Evolutionary conservation across 2,329 filamentous ascomycete genomes (phyloP).

Genomic region (Colletotrichum plurivorum): DNA sequence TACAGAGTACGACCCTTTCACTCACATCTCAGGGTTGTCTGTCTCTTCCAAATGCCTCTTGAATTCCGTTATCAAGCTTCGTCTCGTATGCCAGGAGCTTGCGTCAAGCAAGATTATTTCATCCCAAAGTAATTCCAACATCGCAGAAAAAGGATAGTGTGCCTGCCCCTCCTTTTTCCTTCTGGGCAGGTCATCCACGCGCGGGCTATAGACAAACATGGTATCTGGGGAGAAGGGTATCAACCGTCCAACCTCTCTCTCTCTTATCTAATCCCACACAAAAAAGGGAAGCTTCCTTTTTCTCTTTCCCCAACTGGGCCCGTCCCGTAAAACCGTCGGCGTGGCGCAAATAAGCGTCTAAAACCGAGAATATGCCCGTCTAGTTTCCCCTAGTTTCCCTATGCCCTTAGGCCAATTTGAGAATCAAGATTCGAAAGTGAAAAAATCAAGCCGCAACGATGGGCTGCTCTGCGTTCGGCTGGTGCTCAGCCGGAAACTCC

Average conservation of each 20-base stretch:
- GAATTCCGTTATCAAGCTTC: slow-evolving; percentile 20
- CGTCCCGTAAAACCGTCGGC: background rate
- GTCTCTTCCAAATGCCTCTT: background rate
- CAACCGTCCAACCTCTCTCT: slow-evolving; percentile 34
- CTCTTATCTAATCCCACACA: slow-evolving; percentile 26
- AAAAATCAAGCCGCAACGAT: slow-evolving; percentile 1
- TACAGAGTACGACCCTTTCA: background rate
- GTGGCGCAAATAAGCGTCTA: background rate
- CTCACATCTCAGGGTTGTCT: no score
- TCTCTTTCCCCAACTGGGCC: background rate
- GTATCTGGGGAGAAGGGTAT: slow-evolving; percentile 31
- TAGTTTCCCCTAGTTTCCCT: slow-evolving; percentile 8
- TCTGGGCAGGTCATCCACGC: background rate
- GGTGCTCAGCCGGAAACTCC: slow-evolving; percentile 2
- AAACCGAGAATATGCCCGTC: slow-evolving; percentile 2
- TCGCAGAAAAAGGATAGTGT: slow-evolving; percentile 3
- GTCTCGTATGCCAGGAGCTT: slow-evolving; percentile 9
- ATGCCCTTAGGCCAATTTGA: background rate
- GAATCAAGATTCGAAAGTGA: slow-evolving; percentile 4
- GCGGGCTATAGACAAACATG: slow-evolving; percentile 21
- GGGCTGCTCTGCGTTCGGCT: background rate
- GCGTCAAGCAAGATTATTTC: slow-evolving; percentile 15
- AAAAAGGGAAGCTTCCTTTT: slow-evolving; percentile 12
- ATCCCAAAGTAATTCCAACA: slow-evolving; percentile 3
- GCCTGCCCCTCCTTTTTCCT: background rate